These are phyloP conservation scores for Solanum chmielewskii DNA, from an alignment of 257 asterid genomes.

Conservation along the genomic window DNA sequence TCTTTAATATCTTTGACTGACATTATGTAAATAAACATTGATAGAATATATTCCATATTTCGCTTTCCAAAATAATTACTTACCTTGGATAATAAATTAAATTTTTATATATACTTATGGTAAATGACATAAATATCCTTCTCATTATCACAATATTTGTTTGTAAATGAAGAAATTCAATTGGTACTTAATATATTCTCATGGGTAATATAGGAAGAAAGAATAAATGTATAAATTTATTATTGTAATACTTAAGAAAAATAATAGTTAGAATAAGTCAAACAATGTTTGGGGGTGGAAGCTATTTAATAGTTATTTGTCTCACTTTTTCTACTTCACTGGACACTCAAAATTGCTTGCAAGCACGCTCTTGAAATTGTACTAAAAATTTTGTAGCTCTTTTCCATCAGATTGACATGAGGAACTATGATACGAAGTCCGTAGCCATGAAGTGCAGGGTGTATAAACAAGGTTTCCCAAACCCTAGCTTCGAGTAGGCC, in stretches of 20 bases:
- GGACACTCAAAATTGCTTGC: no score
- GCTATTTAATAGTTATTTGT: no score
- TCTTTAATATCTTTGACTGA: no score
- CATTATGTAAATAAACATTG: no score
- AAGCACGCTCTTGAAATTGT: not conserved
- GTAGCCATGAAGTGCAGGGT: conserved; percentile 39
- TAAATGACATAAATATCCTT: not conserved
- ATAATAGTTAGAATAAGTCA: not conserved
- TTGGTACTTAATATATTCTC: not conserved
- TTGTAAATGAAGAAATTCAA: not conserved
- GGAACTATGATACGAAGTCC: conserved; percentile 60
- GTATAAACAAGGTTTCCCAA: conserved; percentile 43
- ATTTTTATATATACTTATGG: no score
- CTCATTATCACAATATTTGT: not conserved
- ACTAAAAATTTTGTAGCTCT: not conserved
- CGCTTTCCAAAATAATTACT: not conserved
- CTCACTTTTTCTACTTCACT: no score
- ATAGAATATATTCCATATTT: no score
- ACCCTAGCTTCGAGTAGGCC: conserved; percentile 58
- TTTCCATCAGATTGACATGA: conserved; percentile 60
- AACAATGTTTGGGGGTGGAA: not conserved
- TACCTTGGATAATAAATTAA: not conserved
- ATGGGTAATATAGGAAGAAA: not conserved
- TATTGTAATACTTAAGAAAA: no score
- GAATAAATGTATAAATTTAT: no score